phyloP scores from a whole-genome alignment of 2,329 filamentous ascomycete genomes.

The Didymella glomerata region DNA sequence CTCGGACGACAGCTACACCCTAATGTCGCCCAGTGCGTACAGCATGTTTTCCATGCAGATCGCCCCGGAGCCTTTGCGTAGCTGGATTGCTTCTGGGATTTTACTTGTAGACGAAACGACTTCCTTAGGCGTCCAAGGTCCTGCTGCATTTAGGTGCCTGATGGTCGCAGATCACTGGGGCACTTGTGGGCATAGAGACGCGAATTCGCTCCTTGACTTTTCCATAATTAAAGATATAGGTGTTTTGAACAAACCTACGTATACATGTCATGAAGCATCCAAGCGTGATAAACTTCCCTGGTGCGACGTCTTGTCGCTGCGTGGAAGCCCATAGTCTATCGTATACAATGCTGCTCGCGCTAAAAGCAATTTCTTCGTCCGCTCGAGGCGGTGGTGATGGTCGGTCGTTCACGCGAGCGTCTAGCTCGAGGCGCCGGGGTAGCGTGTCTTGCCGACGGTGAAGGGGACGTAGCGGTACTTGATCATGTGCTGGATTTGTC shows the following conservation, averaged over 20 bases:
- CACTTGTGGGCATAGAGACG: background rate
- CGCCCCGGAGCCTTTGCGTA: background rate
- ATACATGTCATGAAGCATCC: constrained; percentile 33
- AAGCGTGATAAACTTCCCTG: constrained; percentile 21
- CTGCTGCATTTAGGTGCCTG: background rate
- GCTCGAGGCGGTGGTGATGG: constrained; percentile 9
- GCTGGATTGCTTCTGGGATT: background rate
- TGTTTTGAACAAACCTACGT: constrained; percentile 23
- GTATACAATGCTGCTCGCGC: constrained; percentile 29
- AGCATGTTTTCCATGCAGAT: background rate
- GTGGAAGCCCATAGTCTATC: constrained; percentile 34
- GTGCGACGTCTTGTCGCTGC: constrained; percentile 27
- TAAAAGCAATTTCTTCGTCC: constrained; percentile 25
- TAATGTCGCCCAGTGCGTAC: background rate
- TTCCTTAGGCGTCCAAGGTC: background rate
- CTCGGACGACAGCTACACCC: background rate
- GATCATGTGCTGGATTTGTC: constrained; percentile 99
- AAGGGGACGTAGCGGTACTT: constrained; percentile 99
- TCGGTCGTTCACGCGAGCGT: constrained; percentile 12
- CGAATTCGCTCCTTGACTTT: constrained; percentile 1
- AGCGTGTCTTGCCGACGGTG: constrained; percentile 77
- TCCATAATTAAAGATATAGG: constrained; percentile 18
- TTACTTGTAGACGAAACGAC: background rate
- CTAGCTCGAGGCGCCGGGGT: constrained; percentile 43
- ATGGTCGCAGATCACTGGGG: background rate